These are phyloP conservation scores for Monilinia fructigena DNA, from an alignment of 2,329 filamentous ascomycete species.

Conservation along the genomic window DNA sequence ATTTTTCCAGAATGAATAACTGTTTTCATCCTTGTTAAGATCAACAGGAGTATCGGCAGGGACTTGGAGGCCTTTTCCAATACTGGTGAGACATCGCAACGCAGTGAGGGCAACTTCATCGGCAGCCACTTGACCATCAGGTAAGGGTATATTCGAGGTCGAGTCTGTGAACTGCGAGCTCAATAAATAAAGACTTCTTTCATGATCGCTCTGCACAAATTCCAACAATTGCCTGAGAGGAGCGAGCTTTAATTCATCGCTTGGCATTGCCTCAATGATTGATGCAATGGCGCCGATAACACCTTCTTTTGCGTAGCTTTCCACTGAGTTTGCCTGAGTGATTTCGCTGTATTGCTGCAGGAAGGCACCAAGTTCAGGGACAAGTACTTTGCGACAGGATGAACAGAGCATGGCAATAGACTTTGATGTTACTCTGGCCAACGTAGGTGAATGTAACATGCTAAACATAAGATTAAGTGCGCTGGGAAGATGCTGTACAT, in stretches of 20 bases:
- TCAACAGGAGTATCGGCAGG: slow-evolving; percentile 67
- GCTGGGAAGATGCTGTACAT: slow-evolving; percentile 64
- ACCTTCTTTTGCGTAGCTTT: slow-evolving; percentile 69
- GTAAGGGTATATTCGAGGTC: background rate
- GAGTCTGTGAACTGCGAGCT: slow-evolving; percentile 6
- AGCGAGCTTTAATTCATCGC: slow-evolving; percentile 53
- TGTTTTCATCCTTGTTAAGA: slow-evolving; percentile 52
- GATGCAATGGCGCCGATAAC: slow-evolving; percentile 72
- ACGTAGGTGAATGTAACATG: slow-evolving; percentile 59
- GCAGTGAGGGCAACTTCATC: slow-evolving; percentile 46
- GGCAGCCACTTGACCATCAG: slow-evolving; percentile 18
- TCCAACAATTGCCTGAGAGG: slow-evolving; percentile 58
- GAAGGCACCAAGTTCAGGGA: slow-evolving; percentile 65
- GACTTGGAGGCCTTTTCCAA: slow-evolving; percentile 71
- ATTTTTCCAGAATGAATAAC: slow-evolving; percentile 49
- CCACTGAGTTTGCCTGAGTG: slow-evolving; percentile 56
- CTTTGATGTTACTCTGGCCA: slow-evolving; percentile 69
- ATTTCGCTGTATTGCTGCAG: slow-evolving; percentile 70
- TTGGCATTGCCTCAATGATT: slow-evolving; percentile 69
- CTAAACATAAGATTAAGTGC: slow-evolving; percentile 74
- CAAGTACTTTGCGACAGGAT: slow-evolving; percentile 69
- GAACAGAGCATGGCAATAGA: slow-evolving; percentile 74
- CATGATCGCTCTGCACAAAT: slow-evolving; percentile 63
- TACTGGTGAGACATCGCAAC: slow-evolving; percentile 65
- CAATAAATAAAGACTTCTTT: slow-evolving; percentile 40